These are phyloP conservation scores for Nasturtium officinale DNA, from an alignment of 345 rosid species.

Conservation along the genomic window DNA sequence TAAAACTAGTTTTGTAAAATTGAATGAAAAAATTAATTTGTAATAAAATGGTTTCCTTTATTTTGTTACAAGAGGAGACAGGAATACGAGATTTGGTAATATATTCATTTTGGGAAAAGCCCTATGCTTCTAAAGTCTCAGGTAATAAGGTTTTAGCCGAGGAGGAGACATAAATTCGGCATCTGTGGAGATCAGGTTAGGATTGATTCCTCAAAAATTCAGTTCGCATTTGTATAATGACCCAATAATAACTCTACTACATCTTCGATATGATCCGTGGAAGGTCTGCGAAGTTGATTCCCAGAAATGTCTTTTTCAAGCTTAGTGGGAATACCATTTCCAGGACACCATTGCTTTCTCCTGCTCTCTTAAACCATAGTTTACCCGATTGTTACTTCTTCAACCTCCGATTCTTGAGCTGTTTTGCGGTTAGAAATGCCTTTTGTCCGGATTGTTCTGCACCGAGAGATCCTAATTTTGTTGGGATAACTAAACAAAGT, in stretches of 20 bases:
- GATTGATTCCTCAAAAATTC: slow-evolving; percentile 19
- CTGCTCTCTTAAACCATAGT: slow-evolving; percentile 29
- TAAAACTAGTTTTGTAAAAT: background rate
- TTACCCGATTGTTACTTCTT: slow-evolving; percentile 11
- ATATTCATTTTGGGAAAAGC: slow-evolving; percentile 1
- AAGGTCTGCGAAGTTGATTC: slow-evolving; percentile 40
- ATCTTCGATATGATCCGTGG: slow-evolving; percentile 43
- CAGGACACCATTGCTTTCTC: slow-evolving; percentile 33
- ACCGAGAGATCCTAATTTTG: slow-evolving; percentile 30
- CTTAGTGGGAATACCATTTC: slow-evolving; percentile 43
- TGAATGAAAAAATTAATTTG: too few relatives aligned
- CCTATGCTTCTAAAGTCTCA: slow-evolving; percentile 22
- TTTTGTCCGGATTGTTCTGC: slow-evolving; percentile 24
- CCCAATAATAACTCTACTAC: slow-evolving; percentile 17
- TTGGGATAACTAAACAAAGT: slow-evolving; percentile 19
- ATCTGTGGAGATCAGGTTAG: slow-evolving; percentile 33
- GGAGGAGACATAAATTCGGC: slow-evolving; percentile 23
- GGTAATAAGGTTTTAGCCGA: slow-evolving; percentile 41
- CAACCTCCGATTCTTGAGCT: slow-evolving; percentile 27
- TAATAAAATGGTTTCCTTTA: background rate
- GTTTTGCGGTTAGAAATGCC: slow-evolving; percentile 34
- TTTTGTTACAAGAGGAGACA: background rate
- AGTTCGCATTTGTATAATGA: slow-evolving; percentile 8
- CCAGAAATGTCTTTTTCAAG: slow-evolving; percentile 46
- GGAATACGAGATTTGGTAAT: background rate